phyloP scores from a whole-genome alignment of 345 rosid species.

The Populus nigra region DNA sequence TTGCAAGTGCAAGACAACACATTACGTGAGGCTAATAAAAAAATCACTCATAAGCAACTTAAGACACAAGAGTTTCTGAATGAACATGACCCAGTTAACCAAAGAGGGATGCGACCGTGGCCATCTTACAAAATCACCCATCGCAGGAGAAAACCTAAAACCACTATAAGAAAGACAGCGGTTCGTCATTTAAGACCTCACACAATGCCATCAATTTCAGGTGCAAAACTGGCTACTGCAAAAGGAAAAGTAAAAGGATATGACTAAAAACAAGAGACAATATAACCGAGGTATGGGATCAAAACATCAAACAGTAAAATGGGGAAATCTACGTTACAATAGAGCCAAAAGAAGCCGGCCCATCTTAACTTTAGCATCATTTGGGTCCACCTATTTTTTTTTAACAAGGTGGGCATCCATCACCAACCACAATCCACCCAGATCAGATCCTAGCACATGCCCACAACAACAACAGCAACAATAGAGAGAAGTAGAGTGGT shows the following conservation, averaged over 20 bases:
- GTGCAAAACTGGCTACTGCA: not conserved
- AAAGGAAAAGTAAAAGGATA: not conserved
- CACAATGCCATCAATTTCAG: not conserved
- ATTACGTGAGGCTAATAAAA: not conserved
- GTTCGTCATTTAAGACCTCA: not conserved
- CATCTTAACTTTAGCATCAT: not conserved
- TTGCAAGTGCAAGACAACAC: constrained; percentile 12
- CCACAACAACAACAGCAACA: constrained; percentile 16
- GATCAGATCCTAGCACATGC: constrained; percentile 29
- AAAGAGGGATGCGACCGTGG: not conserved
- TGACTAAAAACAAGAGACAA: not conserved
- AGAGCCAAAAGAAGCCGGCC: constrained; percentile 13
- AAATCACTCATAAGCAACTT: not conserved
- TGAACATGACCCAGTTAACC: not conserved
- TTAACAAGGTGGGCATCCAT: constrained; percentile 21
- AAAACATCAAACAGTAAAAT: not conserved
- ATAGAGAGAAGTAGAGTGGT: constrained; percentile 7
- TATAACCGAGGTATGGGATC: not conserved
- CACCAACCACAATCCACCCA: constrained; percentile 31
- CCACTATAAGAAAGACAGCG: not conserved
- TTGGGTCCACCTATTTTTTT: constrained; percentile 24
- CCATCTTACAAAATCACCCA: not conserved
- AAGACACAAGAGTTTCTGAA: not conserved
- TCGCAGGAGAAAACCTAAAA: not conserved
- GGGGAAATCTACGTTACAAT: not conserved